Conservation (phyloP, 2,329 filamentous ascomycete genomes). For the Xylaria sp. region DNA sequence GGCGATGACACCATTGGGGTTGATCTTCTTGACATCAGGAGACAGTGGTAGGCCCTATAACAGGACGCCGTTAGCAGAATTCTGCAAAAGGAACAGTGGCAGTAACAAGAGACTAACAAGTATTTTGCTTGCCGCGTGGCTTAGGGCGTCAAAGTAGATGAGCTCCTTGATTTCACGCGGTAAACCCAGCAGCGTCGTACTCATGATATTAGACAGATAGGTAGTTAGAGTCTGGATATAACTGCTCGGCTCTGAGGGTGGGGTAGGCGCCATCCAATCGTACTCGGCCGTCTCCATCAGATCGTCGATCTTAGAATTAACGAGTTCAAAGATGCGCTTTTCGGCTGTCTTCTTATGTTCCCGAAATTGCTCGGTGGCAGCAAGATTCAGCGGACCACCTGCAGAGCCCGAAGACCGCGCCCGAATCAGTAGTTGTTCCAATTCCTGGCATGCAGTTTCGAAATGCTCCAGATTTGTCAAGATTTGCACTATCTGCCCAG, state of each 20-base stretch:
- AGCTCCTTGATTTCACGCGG: slow-evolving; percentile 96
- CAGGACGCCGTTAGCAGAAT: neutral
- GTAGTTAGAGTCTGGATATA: slow-evolving; percentile 96
- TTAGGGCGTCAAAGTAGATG: slow-evolving; percentile 96
- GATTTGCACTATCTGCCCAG: slow-evolving; percentile 98
- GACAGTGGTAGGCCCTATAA: slow-evolving; percentile 76
- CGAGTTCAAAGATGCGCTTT: slow-evolving; percentile 97
- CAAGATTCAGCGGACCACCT: slow-evolving; percentile 80
- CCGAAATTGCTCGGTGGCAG: slow-evolving; percentile 86
- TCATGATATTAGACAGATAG: slow-evolving; percentile 97
- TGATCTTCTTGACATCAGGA: slow-evolving; percentile 83
- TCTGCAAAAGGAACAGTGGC: too few species aligned
- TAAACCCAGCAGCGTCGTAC: slow-evolving; percentile 89
- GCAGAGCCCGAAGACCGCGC: slow-evolving; percentile 85
- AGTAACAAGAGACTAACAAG: slow-evolving; percentile 62
- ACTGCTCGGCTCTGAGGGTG: slow-evolving; percentile 80
- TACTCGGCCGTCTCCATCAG: slow-evolving; percentile 97
- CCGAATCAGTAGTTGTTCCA: slow-evolving; percentile 86
- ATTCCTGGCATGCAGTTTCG: slow-evolving; percentile 88
- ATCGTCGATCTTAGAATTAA: slow-evolving; percentile 98
- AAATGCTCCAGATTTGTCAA: slow-evolving; percentile 98
- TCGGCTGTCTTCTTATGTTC: slow-evolving; percentile 95
- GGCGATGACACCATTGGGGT: slow-evolving; percentile 83
- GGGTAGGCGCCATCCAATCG: slow-evolving; percentile 75
- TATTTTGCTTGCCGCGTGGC: slow-evolving; percentile 88